Evolutionary conservation across 257 asterid species (phyloP).

Genomic region (Fraxinus anomala): DNA sequence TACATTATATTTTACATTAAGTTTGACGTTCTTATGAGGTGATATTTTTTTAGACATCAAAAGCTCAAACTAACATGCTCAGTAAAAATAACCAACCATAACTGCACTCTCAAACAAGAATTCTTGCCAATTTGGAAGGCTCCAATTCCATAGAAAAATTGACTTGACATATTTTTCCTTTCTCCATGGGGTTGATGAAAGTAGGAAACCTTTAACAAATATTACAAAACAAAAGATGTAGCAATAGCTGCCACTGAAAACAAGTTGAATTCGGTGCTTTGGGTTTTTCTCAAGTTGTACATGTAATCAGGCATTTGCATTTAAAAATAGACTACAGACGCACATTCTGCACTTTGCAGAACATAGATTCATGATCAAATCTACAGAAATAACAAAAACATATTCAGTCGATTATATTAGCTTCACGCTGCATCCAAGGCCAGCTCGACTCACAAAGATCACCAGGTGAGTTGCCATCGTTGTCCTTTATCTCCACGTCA

Average conservation of each 20-base stretch:
- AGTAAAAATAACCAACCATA: too few relatives aligned
- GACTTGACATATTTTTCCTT: not conserved
- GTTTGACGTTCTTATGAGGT: too few relatives aligned
- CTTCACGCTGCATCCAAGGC: conserved; percentile 62
- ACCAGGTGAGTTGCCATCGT: conserved; percentile 69
- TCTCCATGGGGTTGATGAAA: not conserved
- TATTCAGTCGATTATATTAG: conserved; percentile 30
- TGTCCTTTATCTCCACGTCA: conserved; percentile 60
- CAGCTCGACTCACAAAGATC: conserved; percentile 74
- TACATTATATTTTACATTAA: too few relatives aligned
- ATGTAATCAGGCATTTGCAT: not conserved
- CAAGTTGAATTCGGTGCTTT: not conserved
- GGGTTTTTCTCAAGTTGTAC: not conserved
- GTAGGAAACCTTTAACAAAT: not conserved
- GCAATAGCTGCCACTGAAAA: not conserved
- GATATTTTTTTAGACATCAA: too few relatives aligned
- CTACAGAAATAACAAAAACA: not conserved
- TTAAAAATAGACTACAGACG: not conserved
- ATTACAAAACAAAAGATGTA: not conserved
- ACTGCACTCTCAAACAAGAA: not conserved
- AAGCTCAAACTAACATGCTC: too few relatives aligned
- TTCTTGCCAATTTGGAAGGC: not conserved
- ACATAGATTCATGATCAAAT: not conserved
- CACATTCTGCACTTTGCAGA: not conserved
- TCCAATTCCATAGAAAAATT: not conserved